Base-by-base conservation (phyloP, 2,329 filamentous ascomycete genomes). In the Cladosporium colombiae region DNA sequence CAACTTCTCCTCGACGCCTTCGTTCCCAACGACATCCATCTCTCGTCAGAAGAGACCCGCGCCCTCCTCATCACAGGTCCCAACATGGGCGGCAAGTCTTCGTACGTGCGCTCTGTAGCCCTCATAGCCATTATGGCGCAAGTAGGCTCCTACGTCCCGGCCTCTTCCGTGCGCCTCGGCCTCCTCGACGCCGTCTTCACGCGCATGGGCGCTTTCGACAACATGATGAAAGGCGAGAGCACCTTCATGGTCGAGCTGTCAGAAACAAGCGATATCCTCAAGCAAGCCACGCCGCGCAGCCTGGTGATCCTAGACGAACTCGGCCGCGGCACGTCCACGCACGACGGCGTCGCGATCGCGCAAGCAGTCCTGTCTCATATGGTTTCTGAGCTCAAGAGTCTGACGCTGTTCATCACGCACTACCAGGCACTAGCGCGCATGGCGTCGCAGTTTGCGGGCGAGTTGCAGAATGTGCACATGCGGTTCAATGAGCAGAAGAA, bases 11-110 rank as follows among this genome's bases (percentile, higher is more conserved):
- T 94, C 4, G 88, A 91, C 70, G 85, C 88, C 61, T 99, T 98
- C 78, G 96, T 99, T 66, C 94, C 95, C 56, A 99, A 99, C 78
- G 87, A 90, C 73, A 90, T 92, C 13, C 81, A 86, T 2, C 86
- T 98, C 56, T 84, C 87, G 1, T 85, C 88, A 3, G 84, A 87
- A 1, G 76, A 82, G 0, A 86, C 88, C 0, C 85, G 91, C 6
- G 92, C 92, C 2, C 86, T 97, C 71, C 89, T 98, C 65, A 89
- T 99, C 73, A 99, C 95, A 0, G 95, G 95, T 0, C 95, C 95
- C 33, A 99, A 99, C 81, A 99, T 99, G 95, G 95, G 95, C 73
- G 95, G 95, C 65, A 99, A 99, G 76, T 97, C 92, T n/a, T 95
- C 91, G 66, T 99, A 97, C 77, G 94, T 99, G 25, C 92, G 95